Conservation (phyloP, 2,329 filamentous ascomycete genomes). For the Botrytis medusae region DNA sequence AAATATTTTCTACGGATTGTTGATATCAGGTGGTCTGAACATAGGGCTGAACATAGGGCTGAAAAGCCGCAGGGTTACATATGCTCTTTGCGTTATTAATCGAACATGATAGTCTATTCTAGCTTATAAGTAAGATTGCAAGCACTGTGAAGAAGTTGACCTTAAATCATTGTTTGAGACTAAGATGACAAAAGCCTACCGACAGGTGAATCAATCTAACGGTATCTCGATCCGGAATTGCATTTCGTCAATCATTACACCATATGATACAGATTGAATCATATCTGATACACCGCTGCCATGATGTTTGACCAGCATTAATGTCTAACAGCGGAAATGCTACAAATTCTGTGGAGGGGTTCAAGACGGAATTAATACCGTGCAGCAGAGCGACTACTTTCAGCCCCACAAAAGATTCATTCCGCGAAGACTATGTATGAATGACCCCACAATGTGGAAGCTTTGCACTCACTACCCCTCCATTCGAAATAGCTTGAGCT, state of each 20-base stretch:
- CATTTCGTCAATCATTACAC: too few species aligned
- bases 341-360: neutral
- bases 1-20: neutral
- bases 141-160: neutral
- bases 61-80: neutral
- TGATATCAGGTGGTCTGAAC: neutral
- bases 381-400: neutral
- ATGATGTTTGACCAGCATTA: neutral
- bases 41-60: neutral
- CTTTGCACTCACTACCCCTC: neutral
- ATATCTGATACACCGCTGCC: neutral
- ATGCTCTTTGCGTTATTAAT: neutral
- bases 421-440: neutral
- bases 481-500: neutral
- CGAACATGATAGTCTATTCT: neutral
- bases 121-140: neutral
- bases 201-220: neutral
- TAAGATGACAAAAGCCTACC: neutral
- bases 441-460: neutral
- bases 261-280: neutral
- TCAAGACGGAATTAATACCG: slow-evolving; percentile 7
- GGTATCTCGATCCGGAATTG: neutral
- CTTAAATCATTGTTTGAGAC: neutral
- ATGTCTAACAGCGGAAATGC: neutral
- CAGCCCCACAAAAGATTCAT: slow-evolving; percentile 3